Base-by-base conservation (phyloP, 805 yeast genomes). In the Hanseniaspora guilliermondii region DNA sequence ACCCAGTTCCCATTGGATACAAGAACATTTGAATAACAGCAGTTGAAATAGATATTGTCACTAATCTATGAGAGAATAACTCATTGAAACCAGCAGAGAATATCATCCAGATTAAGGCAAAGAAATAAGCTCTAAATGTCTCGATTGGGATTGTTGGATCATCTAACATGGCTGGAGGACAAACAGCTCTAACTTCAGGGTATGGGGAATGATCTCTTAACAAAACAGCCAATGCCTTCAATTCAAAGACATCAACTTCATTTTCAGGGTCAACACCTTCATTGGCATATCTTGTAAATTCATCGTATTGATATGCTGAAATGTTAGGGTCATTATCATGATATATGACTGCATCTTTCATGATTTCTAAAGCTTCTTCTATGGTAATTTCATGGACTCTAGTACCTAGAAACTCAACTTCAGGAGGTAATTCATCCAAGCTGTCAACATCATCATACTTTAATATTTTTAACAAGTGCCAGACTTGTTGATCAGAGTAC, bases 121-220 rank as follows among this genome's bases (percentile, higher is more conserved):
- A 56, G 30, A 65, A 56, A 56, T 71, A 71, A 12, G 72, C 62
- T 60, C 76, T 64, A 45, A 70, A 73, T 49, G 80, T 75, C 67
- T 77, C 79, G 57, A 74, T 73, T 6, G 77, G 77, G 22, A 73
- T 62, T 3, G 64, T 59, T 1, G 72, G 70, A 60, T 78, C 79
- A 61, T 78, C 81, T 30, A 69, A 58, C 47, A 47, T 41, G 11
- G 56, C 44, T 30, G 78, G 72, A 19, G 77, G 76, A 42, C 79
- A 76, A 22, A 81, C 76, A 27, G 85, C 76, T 64, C 87, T 73
- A 21, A 81, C 85, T 65, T 81, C 86, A 0, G 83, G 78, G 62
- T 80, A 81, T 8, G 85, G 84, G 21, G 80, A 76, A 59, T 72
- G 68, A 57, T 61, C 75, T 67, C 63, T 58, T 16, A 70, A 69